Evolutionary conservation across 805 yeast genomes (phyloP).

Genomic region (Ogataea nonfermentans): DNA sequence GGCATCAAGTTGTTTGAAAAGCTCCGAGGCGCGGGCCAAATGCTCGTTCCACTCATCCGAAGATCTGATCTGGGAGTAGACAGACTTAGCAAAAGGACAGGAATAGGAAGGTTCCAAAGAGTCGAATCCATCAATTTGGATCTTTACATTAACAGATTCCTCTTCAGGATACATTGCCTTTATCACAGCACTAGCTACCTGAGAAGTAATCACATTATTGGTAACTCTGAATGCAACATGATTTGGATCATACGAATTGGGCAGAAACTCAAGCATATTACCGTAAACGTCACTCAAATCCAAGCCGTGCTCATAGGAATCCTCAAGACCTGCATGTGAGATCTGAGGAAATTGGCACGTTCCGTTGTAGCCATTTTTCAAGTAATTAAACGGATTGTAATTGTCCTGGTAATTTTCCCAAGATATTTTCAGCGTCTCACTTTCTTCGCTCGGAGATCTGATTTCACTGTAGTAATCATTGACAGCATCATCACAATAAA

Average conservation of each 20-base stretch:
- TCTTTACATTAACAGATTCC: slow-evolving; percentile 31
- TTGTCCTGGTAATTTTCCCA: slow-evolving; percentile 29
- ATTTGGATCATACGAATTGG: slow-evolving; percentile 34
- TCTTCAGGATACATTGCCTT: slow-evolving; percentile 38
- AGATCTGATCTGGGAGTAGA: slow-evolving; percentile 27
- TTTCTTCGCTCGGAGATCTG: slow-evolving; percentile 4
- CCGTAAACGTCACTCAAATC: slow-evolving; percentile 40
- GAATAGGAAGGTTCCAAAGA: slow-evolving; percentile 37
- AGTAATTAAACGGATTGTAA: slow-evolving; percentile 29
- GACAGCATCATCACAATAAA: slow-evolving; percentile 32
- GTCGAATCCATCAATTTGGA: slow-evolving; percentile 33
- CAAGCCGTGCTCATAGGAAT: slow-evolving; percentile 38
- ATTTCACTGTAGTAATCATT: slow-evolving; percentile 28
- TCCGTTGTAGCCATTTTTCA: slow-evolving; percentile 28
- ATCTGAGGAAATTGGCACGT: slow-evolving; percentile 42
- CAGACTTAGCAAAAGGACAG: slow-evolving; percentile 34
- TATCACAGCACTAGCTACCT: slow-evolving; percentile 38
- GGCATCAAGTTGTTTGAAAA: slow-evolving; percentile 30
- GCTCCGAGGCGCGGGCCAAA: slow-evolving; percentile 28
- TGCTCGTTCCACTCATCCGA: slow-evolving; percentile 38
- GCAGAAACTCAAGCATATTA: slow-evolving; percentile 33
- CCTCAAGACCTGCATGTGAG: slow-evolving; percentile 39
- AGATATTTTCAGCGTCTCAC: slow-evolving; percentile 16
- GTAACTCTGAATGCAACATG: slow-evolving; percentile 37
- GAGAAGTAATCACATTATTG: slow-evolving; percentile 39